These are phyloP conservation scores for Viridothelium virens DNA, from an alignment of 495 filamentous ascomycete species.

Conservation along the genomic window DNA sequence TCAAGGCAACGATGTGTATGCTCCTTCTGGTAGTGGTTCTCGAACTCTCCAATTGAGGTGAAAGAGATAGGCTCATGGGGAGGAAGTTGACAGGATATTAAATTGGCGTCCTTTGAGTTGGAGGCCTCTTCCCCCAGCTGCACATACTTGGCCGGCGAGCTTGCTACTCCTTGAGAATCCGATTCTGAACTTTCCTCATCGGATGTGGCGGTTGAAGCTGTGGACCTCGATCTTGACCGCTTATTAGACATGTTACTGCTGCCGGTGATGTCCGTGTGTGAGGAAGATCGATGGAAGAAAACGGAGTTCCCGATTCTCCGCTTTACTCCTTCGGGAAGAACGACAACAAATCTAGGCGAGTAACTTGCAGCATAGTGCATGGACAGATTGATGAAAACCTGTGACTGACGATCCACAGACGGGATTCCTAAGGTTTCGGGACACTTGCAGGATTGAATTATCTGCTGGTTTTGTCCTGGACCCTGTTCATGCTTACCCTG, in stretches of 20 bases:
- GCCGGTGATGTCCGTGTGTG: not conserved
- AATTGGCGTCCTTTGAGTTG: constrained; percentile 46
- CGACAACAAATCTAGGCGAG: not conserved
- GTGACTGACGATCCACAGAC: no score
- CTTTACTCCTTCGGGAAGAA: not conserved
- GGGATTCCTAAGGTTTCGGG: no score
- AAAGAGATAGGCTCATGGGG: constrained; percentile 69
- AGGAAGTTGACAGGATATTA: constrained; percentile 58
- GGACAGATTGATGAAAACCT: no score
- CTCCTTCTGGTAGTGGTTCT: constrained; percentile 70
- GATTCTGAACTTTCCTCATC: not conserved
- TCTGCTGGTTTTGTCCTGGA: no score
- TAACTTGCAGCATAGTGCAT: not conserved
- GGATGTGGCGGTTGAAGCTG: not conserved
- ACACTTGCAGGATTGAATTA: no score
- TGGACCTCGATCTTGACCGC: not conserved
- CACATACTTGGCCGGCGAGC: constrained; percentile 31
- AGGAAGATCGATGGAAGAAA: not conserved
- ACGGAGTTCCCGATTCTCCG: not conserved
- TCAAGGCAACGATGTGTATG: constrained; percentile 81
- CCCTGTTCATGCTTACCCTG: no score
- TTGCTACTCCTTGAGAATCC: not conserved
- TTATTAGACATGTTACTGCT: not conserved
- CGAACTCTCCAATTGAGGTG: constrained; percentile 70
- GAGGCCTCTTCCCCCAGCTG: constrained; percentile 8